phyloP scores from a whole-genome alignment of 345 rosid genomes.

The Cardiospermum halicacabum region DNA sequence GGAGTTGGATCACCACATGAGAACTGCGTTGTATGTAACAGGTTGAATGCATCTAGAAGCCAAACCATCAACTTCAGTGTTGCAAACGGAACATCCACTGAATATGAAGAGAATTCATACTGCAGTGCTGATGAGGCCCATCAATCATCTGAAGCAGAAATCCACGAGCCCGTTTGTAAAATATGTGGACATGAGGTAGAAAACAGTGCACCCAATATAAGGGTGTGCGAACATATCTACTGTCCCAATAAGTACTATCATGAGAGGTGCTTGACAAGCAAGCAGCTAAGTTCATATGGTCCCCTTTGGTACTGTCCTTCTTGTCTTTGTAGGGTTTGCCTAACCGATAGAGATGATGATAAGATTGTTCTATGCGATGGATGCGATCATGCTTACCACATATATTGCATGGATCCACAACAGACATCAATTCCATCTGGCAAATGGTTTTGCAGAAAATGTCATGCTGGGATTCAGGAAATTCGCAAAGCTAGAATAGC shows the following conservation, averaged over 20 bases:
- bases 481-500: constrained; percentile 45
- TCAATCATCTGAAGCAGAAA: constrained; percentile 18
- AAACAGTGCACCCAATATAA: constrained; percentile 40
- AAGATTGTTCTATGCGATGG: constrained; percentile 79
- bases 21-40: constrained; percentile 68
- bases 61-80: constrained; percentile 20
- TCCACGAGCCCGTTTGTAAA: constrained; percentile 36
- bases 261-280: constrained; percentile 64
- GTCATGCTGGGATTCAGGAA: constrained; percentile 47
- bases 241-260: constrained; percentile 73
- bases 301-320: constrained; percentile 89
- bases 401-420: constrained; percentile 80
- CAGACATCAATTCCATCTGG: constrained; percentile 48
- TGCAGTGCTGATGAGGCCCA: constrained; percentile 29
- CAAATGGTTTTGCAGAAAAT: constrained; percentile 78
- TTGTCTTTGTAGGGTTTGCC: constrained; percentile 79
- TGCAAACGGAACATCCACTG: constrained; percentile 23
- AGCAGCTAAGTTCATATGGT: constrained; percentile 55
- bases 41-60: constrained; percentile 41
- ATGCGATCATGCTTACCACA: constrained; percentile 88
- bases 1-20: constrained; percentile 70
- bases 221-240: constrained; percentile 54
- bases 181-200: constrained; percentile 46
- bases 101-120: constrained; percentile 41
- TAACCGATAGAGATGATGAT: constrained; percentile 71